Evolutionary conservation across 768 basidiomycete species (phyloP), one percentile per base, ranked within the genome.

Genomic region (Boletus rufocinnamomeus): DNA sequence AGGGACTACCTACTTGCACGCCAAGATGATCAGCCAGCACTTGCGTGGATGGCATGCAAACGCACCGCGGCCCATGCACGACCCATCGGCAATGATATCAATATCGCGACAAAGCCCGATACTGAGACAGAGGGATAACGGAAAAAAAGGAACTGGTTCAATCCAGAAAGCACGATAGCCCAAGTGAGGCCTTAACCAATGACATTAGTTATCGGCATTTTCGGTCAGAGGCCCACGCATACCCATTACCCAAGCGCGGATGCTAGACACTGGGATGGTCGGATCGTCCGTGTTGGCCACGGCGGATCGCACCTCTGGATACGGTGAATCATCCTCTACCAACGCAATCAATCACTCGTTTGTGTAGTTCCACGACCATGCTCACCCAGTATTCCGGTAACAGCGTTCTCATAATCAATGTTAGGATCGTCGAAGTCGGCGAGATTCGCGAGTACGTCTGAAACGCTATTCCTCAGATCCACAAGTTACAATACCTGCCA

Each of bases 141-240:
- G 63, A 89, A 83, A 70, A 81, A 86, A 72, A 90, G 89, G 74
- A 89, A 90, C 65, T 89, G 88, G 72, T 91, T 91, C 77, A 90
- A 77, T 44, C 88, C 87, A 0, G 89, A 80, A 23, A 91, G 77
- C 50, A 91, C 23, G 61, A 87, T 73, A 0, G 85, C 77, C 80
- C 82, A 86, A 0, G 70, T 25, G 2, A 84, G 59, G 2, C 71
- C 73, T 72, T 45, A 1, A 17, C 21, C 30, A 4, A 17, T 10
- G 23, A 27, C 1, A 30, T 68, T 4, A 63, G 47, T 16, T 19
- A 13, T 32, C 5, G 0, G 27, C 1, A 23, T 5, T 5, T 1
- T 27, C 0, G 8, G 17, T 10, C 6, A 0, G 16, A 30, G 5
- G 30, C 0, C 0, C 6, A 40, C 11, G 7, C 60, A 44, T 58